Percentiles rank a stretch among this genome's conserved stretches.
Conservation (phyloP, 192 early-diverging fungal species). For the Backusella tuberculispora region DNA sequence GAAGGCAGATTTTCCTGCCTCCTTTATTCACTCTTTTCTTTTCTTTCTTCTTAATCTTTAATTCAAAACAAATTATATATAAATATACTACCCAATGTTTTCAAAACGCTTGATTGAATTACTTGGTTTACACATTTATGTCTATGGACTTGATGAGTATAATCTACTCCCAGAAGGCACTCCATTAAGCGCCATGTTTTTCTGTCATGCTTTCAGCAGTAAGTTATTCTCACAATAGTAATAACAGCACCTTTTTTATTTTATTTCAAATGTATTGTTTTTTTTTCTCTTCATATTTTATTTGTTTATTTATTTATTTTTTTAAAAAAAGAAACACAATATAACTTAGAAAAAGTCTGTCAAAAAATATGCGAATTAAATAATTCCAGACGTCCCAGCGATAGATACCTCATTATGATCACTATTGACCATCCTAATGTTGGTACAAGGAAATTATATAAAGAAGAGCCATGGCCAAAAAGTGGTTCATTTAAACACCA, state of each 20-base stretch:
- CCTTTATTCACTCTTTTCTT: too few relatives aligned
- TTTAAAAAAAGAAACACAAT: not conserved
- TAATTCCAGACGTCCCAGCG: not conserved
- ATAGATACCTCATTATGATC: not conserved
- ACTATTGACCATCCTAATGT: not conserved
- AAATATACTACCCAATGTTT: too few relatives aligned
- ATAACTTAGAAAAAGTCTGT: not conserved
- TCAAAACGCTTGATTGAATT: not conserved
- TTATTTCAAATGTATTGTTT: not conserved
- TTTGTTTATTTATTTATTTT: not conserved
- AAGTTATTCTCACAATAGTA: not conserved
- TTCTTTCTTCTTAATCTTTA: too few relatives aligned
- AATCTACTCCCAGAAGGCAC: not conserved
- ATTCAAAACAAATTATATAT: too few relatives aligned
- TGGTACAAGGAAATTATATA: not conserved
- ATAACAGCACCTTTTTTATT: not conserved
- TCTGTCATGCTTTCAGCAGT: not conserved
- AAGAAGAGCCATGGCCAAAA: not conserved
- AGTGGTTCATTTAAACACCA: not conserved
- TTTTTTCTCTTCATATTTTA: not conserved
- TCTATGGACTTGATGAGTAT: not conserved
- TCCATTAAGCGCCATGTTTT: not conserved
- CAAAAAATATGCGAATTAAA: not conserved
- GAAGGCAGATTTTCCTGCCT: too few relatives aligned
- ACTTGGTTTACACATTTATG: not conserved